Percentiles rank a stretch among this genome's conserved stretches.
phyloP scores from a whole-genome alignment of 2,329 filamentous ascomycete genomes.

The Fusarium tuaranense region DNA sequence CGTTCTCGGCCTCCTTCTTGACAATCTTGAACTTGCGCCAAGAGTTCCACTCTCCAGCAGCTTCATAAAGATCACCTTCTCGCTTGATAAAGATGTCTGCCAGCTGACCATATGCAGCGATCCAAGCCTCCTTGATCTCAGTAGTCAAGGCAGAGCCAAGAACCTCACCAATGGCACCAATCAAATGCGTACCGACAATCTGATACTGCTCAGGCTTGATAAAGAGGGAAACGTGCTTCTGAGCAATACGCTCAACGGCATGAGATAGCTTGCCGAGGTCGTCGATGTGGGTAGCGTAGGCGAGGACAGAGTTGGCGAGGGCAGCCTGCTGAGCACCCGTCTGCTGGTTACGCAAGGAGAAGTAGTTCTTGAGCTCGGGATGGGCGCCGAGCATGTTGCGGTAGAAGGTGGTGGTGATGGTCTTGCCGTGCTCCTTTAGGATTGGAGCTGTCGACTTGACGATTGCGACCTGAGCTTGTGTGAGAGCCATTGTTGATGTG shows the following conservation, averaged over 20 bases:
- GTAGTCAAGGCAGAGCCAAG: conserved; percentile 75
- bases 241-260: conserved; percentile 75
- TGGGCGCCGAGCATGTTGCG: conserved; percentile 72
- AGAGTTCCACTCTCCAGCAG: conserved; percentile 55
- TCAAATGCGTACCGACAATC: conserved; percentile 75
- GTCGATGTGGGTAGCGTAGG: conserved; percentile 80
- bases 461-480: conserved; percentile 72
- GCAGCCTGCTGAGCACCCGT: conserved; percentile 77
- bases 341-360: conserved; percentile 77
- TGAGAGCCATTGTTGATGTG: conserved; percentile 60
- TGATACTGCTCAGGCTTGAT: conserved; percentile 77
- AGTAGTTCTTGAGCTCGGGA: conserved; percentile 75
- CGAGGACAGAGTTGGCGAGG: conserved; percentile 75
- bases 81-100: conserved; percentile 77
- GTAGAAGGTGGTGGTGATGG: conserved; percentile 81
- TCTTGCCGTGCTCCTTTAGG: conserved; percentile 73
- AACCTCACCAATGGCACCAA: conserved; percentile 75
- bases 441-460: conserved; percentile 84
- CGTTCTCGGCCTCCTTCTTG: conserved; percentile 71
- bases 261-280: conserved; percentile 70
- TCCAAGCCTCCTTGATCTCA: conserved; percentile 78
- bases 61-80: conserved; percentile 72
- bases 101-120: conserved; percentile 76
- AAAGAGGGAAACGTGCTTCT: conserved; percentile 81
- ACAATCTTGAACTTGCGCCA: conserved; percentile 68